Percentiles rank a stretch among this genome's conserved stretches.
These are phyloP conservation scores for Coniochaeta sp. DNA, from an alignment of 2,329 filamentous ascomycete genomes.

Conservation along the genomic window DNA sequence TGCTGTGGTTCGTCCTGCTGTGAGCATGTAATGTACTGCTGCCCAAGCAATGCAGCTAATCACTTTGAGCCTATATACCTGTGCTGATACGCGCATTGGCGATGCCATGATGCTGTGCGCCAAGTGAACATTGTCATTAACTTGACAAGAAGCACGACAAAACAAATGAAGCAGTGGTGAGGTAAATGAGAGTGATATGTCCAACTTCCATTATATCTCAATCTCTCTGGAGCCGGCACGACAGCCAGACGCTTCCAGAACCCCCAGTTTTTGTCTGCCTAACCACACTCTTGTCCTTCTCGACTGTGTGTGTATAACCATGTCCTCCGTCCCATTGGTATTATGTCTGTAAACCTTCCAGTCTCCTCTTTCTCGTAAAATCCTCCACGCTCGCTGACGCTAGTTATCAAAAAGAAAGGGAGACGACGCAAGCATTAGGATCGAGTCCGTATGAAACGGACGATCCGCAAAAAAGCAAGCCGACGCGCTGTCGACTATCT, in stretches of 20 bases:
- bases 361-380: background rate
- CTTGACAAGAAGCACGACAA: too few species aligned
- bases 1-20: background rate
- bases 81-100: background rate
- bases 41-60: background rate
- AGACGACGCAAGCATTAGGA: background rate
- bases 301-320: background rate
- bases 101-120: background rate
- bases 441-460: too few species aligned
- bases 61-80: too few species aligned
- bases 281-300: background rate
- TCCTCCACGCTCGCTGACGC: background rate
- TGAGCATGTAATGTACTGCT: background rate
- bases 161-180: too few species aligned
- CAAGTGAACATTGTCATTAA: too few species aligned
- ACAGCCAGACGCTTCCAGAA: background rate
- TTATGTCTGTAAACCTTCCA: background rate
- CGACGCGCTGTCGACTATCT: background rate
- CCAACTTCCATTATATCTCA: background rate
- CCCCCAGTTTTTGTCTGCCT: background rate
- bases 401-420: background rate
- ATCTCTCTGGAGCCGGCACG: background rate
- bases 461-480: too few species aligned
- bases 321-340: background rate
- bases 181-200: background rate